Evolutionary conservation across 768 basidiomycete species (phyloP).

Genomic region (Agrocybe praecox): DNA sequence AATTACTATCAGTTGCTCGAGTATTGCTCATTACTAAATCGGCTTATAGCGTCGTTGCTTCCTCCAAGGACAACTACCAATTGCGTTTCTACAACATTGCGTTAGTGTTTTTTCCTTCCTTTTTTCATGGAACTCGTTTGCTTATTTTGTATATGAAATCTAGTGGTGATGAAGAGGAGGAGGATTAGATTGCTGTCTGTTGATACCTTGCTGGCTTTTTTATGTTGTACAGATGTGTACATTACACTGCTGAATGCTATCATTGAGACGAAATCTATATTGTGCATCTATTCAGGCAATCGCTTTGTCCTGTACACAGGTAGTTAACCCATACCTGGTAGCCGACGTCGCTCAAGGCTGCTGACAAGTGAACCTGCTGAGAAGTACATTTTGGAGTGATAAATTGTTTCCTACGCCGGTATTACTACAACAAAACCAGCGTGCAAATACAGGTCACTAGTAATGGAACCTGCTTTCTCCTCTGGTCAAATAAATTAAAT

Average conservation of each 20-base stretch:
- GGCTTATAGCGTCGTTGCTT: constrained; percentile 77
- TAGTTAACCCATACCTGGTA: no score
- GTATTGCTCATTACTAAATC: constrained; percentile 4
- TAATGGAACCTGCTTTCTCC: neutral
- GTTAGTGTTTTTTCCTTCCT: constrained; percentile 45
- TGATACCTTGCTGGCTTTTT: neutral
- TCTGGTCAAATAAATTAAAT: constrained; percentile 9
- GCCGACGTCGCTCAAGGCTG: no score
- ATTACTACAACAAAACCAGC: no score
- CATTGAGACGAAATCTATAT: neutral
- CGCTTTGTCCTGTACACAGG: no score
- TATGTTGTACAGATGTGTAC: neutral
- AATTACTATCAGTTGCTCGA: constrained; percentile 16
- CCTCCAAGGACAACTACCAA: constrained; percentile 91
- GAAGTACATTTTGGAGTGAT: no score
- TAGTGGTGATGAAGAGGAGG: constrained; percentile 40
- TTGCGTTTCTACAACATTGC: constrained; percentile 95
- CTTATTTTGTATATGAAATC: constrained; percentile 8
- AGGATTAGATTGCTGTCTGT: constrained; percentile 19
- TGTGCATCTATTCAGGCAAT: no score
- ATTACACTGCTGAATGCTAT: neutral
- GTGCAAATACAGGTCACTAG: neutral
- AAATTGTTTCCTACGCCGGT: no score
- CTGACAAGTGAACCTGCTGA: no score
- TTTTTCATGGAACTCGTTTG: neutral